Percentiles rank a stretch among this genome's conserved stretches.
phyloP scores from a whole-genome alignment of 176 grass and related monocot genomes.

The Raddia distichophylla region DNA sequence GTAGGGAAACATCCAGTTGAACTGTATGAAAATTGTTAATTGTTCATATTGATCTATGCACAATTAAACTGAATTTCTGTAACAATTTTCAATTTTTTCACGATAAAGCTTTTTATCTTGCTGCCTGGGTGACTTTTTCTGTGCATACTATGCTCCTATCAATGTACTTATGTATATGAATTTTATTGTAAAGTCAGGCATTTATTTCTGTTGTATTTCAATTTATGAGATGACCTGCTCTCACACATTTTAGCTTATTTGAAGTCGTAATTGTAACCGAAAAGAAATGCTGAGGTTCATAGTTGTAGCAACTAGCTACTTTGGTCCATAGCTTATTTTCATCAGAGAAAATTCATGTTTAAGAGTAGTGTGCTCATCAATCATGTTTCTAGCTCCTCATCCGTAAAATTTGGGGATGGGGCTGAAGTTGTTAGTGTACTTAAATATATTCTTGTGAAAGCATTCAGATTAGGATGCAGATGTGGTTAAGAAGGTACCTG shows the following conservation, averaged over 20 bases:
- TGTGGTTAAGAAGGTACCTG: constrained; percentile 29
- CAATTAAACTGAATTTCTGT: neutral
- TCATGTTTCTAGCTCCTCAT: constrained; percentile 1
- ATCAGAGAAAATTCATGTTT: constrained; percentile 4
- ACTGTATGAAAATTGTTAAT: neutral
- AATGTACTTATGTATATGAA: neutral
- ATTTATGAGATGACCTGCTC: neutral
- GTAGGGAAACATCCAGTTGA: constrained; percentile 1
- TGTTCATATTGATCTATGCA: neutral
- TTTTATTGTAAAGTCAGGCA: neutral
- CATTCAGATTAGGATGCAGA: constrained; percentile 36
- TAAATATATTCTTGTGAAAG: constrained; percentile 36
- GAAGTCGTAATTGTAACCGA: neutral
- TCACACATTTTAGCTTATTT: neutral
- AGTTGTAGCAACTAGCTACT: neutral
- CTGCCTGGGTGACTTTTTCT: neutral
- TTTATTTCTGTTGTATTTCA: constrained; percentile 3
- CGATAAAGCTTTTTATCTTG: constrained; percentile 2
- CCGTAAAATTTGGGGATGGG: neutral
- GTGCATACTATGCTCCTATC: neutral
- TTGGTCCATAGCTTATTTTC: neutral
- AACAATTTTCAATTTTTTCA: neutral
- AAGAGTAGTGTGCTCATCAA: neutral
- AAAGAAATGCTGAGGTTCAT: constrained; percentile 19
- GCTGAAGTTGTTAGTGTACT: constrained; percentile 19